Conservation (phyloP, 441 rosid species). For the Corymbia calophylla region DNA sequence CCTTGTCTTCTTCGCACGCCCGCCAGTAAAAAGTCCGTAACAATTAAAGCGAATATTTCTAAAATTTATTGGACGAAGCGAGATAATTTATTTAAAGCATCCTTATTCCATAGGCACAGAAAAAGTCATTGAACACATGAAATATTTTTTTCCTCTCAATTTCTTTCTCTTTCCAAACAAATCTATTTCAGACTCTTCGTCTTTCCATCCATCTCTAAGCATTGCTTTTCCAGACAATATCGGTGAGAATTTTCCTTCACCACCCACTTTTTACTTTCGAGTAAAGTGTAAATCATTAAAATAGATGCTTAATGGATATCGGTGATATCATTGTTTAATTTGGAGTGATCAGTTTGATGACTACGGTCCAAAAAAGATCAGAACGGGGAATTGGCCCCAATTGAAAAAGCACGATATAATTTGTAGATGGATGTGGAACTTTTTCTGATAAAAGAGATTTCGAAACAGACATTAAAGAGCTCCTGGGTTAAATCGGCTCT, state of each 20-base stretch:
- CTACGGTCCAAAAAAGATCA: not conserved
- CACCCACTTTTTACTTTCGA: not conserved
- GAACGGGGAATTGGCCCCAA: not conserved
- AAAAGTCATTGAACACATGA: not conserved
- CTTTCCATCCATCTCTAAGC: not conserved
- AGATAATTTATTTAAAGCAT: not conserved
- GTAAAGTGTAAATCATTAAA: not conserved
- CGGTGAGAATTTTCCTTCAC: not conserved
- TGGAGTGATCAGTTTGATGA: not conserved
- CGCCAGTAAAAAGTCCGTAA: not conserved
- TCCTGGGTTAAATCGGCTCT: not conserved
- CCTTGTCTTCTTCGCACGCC: not conserved
- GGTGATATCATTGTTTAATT: not conserved
- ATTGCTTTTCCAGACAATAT: not conserved
- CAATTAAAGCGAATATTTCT: not conserved
- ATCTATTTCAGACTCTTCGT: not conserved
- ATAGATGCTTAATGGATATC: not conserved
- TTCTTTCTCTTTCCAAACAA: not conserved
- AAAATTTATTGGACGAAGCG: not conserved
- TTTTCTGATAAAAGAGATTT: not conserved
- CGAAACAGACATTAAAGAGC: not conserved
- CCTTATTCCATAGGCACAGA: not conserved
- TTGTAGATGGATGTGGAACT: not conserved
- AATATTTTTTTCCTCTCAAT: not conserved
- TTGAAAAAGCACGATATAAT: not conserved